Evolutionary conservation across 257 asterid genomes (phyloP).

Genomic region (Linderniella brevidens): DNA sequence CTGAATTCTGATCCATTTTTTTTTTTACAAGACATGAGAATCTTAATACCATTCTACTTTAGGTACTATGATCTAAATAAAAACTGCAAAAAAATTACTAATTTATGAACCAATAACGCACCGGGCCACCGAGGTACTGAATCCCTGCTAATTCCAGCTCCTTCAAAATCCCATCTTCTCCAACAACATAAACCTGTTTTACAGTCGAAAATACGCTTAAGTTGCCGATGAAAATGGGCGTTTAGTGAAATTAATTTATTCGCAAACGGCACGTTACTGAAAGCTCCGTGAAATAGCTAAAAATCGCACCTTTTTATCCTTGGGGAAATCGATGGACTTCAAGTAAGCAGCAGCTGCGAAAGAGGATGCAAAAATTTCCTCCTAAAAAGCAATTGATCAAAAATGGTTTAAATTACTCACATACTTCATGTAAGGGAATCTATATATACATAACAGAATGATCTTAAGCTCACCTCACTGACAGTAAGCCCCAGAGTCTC

Average conservation of each 20-base stretch:
- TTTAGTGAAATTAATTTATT: too few species aligned
- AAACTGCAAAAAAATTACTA: not conserved
- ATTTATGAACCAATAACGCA: conserved; percentile 14
- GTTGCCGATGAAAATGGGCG: not conserved
- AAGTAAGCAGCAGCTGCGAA: conserved; percentile 99
- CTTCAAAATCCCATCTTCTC: conserved; percentile 91
- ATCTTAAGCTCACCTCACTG: conserved; percentile 42
- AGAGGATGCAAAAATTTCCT: conserved; percentile 96
- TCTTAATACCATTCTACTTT: too few species aligned
- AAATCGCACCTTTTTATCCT: conserved; percentile 74
- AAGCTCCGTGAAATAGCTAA: too few species aligned
- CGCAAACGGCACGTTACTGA: too few species aligned
- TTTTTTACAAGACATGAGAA: too few species aligned
- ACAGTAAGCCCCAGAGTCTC: conserved; percentile 86
- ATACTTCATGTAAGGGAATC: conserved; percentile 3
- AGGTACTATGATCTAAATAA: too few species aligned
- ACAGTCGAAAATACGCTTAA: conserved; percentile 11
- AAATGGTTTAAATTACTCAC: conserved; percentile 10
- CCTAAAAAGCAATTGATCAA: conserved; percentile 28
- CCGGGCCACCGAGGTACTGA: conserved; percentile 91
- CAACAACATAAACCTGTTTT: conserved; percentile 77
- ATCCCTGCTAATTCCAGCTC: conserved; percentile 87
- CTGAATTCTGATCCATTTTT: too few species aligned
- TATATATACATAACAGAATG: conserved; percentile 6
- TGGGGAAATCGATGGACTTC: conserved; percentile 82